Evolutionary conservation across 805 yeast genomes (phyloP).

Genomic region (Metschnikowia cubensis): DNA sequence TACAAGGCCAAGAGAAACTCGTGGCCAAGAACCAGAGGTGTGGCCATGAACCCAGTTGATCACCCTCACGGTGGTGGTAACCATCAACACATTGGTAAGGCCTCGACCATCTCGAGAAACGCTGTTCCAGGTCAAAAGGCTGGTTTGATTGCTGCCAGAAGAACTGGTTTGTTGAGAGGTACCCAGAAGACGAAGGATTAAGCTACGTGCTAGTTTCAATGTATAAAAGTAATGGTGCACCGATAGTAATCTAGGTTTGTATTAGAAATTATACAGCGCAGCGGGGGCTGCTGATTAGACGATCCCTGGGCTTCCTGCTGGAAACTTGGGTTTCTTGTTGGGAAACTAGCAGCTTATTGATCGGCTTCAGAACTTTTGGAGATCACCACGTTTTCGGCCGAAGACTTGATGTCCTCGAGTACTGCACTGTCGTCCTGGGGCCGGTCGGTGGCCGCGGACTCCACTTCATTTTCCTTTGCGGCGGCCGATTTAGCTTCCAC

Average conservation of each 20-base stretch:
- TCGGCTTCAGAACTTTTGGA: neutral
- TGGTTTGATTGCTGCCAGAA: constrained; percentile 99
- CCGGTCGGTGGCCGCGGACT: neutral
- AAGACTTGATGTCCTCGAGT: constrained; percentile 4
- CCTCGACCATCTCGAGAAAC: constrained; percentile 98
- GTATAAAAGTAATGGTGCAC: constrained; percentile 18
- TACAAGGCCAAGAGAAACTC: constrained; percentile 64
- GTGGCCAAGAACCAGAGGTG: constrained; percentile 99
- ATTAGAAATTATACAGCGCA: constrained; percentile 2
- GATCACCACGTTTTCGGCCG: constrained; percentile 1
- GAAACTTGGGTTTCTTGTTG: neutral
- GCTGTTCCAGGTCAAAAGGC: constrained; percentile 99
- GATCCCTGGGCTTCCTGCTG: neutral
- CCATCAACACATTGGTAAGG: constrained; percentile 99
- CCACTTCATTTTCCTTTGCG: neutral
- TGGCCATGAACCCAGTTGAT: constrained; percentile 99
- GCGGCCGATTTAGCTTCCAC: neutral
- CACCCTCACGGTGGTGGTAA: constrained; percentile 99
- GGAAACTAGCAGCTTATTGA: neutral
- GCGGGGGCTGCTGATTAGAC: neutral
- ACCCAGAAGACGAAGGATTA: constrained; percentile 75
- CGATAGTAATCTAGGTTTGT: constrained; percentile 8
- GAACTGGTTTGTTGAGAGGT: constrained; percentile 99
- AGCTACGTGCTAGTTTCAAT: constrained; percentile 16
- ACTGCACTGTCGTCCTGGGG: neutral